Percentiles rank a stretch among this genome's conserved stretches.
These are phyloP conservation scores for Tuber magnatum DNA, from an alignment of 495 filamentous ascomycete species.

Conservation along the genomic window DNA sequence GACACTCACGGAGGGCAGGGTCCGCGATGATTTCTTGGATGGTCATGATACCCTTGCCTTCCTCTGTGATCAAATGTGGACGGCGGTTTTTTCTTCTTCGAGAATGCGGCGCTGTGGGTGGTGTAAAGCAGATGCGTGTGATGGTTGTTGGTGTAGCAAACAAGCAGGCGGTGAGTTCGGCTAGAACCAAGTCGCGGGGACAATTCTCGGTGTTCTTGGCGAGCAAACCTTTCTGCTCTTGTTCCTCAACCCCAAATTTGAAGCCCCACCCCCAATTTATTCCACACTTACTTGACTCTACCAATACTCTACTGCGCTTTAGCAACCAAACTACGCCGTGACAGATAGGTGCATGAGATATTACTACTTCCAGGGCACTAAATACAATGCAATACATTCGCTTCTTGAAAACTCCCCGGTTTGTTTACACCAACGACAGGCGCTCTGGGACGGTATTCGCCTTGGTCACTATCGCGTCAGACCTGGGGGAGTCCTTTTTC, in stretches of 20 bases:
- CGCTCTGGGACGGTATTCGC: conserved; percentile 44
- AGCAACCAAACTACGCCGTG: neutral
- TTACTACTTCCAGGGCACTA: neutral
- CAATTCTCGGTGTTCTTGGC: conserved; percentile 4
- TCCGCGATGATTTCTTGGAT: conserved; percentile 59
- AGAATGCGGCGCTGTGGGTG: conserved; percentile 8
- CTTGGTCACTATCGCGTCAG: conserved; percentile 77
- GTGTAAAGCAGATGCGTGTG: neutral
- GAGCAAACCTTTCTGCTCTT: neutral
- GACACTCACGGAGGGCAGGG: conserved; percentile 60
- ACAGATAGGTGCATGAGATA: neutral
- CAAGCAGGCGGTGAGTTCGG: neutral
- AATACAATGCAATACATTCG: conserved; percentile 64
- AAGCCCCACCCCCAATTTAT: neutral
- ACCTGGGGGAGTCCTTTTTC: conserved; percentile 83
- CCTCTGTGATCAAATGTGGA: neutral
- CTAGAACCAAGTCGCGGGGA: neutral
- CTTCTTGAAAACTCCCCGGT: conserved; percentile 59
- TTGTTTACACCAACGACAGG: conserved; percentile 43
- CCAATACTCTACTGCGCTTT: neutral
- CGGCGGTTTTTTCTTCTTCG: neutral
- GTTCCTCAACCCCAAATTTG: neutral
- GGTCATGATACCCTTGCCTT: conserved; percentile 43
- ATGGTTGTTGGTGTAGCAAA: conserved; percentile 7
- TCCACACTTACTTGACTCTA: neutral